Conservation (phyloP, 2,329 filamentous ascomycete genomes). For the Metarhizium humberi region DNA sequence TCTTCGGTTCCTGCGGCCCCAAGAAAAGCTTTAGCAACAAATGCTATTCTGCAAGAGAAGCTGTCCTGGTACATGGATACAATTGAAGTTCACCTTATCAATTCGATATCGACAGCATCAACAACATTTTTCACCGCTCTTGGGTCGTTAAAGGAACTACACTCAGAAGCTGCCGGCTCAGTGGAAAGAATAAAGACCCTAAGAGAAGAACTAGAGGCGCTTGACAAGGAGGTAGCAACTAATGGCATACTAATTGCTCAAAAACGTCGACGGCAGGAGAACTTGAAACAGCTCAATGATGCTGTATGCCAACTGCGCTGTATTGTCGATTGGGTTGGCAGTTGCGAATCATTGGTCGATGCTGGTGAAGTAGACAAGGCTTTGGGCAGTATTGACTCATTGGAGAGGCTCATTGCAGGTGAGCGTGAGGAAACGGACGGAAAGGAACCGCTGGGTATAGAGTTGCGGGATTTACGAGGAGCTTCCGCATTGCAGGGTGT, state of each 20-base stretch:
- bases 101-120: conserved; percentile 90
- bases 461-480: conserved; percentile 60
- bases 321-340: conserved; percentile 64
- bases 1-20: conserved; percentile 49
- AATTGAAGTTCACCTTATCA: conserved; percentile 92
- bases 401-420: conserved; percentile 76
- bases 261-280: conserved; percentile 72
- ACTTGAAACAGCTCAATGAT: conserved; percentile 71
- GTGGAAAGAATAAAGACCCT: conserved; percentile 77
- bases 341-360: conserved; percentile 75
- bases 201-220: conserved; percentile 65
- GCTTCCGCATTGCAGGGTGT: conserved; percentile 75
- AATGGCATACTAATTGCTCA: conserved; percentile 80
- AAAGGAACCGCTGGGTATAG: conserved; percentile 19
- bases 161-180: conserved; percentile 85
- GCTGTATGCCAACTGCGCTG: conserved; percentile 75
- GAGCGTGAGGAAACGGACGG: conserved; percentile 37
- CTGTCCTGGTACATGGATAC: conserved; percentile 99
- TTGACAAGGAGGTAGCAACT: conserved; percentile 81
- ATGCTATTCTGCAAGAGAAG: conserved; percentile 96
- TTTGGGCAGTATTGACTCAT: conserved; percentile 63
- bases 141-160: conserved; percentile 80
- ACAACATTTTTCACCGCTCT: conserved; percentile 94
- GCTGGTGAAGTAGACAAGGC: conserved; percentile 75
- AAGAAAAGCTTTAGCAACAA: conserved; percentile 84